These are phyloP conservation scores for Alternaria triticimaculans DNA, from an alignment of 2,329 filamentous ascomycete genomes.

Conservation along the genomic window DNA sequence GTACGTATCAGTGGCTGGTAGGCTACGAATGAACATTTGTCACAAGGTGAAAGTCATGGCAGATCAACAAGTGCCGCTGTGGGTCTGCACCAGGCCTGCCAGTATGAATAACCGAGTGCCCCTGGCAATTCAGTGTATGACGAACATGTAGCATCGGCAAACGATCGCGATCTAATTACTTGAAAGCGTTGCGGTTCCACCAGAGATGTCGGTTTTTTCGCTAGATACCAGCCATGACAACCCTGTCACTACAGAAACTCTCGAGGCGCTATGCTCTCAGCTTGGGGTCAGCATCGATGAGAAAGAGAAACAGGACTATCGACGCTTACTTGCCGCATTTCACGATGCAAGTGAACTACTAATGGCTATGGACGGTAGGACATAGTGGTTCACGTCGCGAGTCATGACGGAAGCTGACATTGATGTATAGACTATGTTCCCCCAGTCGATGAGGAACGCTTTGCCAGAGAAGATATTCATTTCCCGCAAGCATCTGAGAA, in stretches of 20 bases:
- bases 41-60: background rate
- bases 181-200: background rate
- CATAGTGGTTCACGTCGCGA: constrained; percentile 24
- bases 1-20: background rate
- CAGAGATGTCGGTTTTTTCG: constrained; percentile 49
- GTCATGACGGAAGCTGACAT: background rate
- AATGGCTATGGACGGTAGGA: constrained; percentile 44
- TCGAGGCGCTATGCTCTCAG: constrained; percentile 41
- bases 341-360: constrained; percentile 49
- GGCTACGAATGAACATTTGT: background rate
- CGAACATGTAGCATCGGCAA: background rate
- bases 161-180: background rate
- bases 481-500: constrained; percentile 46
- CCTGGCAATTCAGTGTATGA: background rate
- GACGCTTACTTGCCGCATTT: constrained; percentile 48
- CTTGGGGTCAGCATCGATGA: constrained; percentile 44
- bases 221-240: constrained; percentile 41
- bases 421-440: constrained; percentile 40
- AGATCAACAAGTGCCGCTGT: background rate
- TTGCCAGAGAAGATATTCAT: constrained; percentile 40
- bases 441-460: constrained; percentile 39
- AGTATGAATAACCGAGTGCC: background rate
- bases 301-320: constrained; percentile 49
- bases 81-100: background rate
- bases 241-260: constrained; percentile 41